Percentiles rank a stretch among this genome's conserved stretches.
phyloP scores from a whole-genome alignment of 441 rosid species.

The Gossypium aridum region DNA sequence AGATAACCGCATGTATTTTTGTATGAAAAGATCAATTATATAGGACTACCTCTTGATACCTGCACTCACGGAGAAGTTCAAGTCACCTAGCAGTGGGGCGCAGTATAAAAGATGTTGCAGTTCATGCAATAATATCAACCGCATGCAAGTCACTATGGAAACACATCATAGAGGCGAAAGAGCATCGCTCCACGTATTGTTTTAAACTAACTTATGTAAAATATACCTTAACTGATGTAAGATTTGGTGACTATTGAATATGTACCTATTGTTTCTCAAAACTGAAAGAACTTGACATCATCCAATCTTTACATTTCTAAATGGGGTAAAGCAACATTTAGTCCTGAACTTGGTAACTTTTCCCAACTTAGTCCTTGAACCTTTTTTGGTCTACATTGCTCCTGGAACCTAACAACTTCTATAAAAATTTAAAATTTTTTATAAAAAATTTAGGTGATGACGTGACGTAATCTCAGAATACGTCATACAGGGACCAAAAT shows the following conservation, averaged over 20 bases:
- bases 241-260: background rate
- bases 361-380: too few relatives aligned
- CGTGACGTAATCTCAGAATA: too few relatives aligned
- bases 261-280: background rate
- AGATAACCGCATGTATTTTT: background rate
- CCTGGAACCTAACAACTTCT: too few relatives aligned
- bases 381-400: too few relatives aligned
- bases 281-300: background rate
- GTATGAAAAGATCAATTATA: conserved; percentile 14
- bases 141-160: background rate
- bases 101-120: background rate
- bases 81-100: conserved; percentile 14
- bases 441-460: too few relatives aligned
- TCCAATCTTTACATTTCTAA: too few relatives aligned
- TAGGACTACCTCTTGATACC: conserved; percentile 39
- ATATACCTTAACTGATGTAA: background rate
- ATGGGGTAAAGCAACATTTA: too few relatives aligned
- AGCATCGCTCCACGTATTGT: background rate
- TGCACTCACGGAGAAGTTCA: conserved; percentile 16
- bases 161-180: background rate
- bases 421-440: too few relatives aligned
- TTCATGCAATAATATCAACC: background rate
- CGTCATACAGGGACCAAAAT: too few relatives aligned
- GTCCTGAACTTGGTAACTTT: too few relatives aligned
- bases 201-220: background rate